Base-by-base conservation (phyloP, 768 basidiomycete genomes). In the Butyriboletus loyo region DNA sequence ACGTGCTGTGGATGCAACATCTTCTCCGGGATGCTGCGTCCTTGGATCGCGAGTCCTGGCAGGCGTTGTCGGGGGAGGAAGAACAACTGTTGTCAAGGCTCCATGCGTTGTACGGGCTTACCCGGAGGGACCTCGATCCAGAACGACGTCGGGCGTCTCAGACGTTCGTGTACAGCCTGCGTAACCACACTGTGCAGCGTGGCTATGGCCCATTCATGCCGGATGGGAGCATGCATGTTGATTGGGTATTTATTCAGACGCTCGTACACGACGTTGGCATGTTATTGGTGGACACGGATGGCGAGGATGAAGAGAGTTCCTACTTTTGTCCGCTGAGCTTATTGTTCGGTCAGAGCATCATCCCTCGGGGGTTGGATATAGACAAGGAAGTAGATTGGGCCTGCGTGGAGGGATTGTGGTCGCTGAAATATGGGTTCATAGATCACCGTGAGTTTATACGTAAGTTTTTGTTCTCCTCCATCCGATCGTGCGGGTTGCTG, bases 371-470 rank as follows among this genome's bases (percentile, higher is more conserved):
- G 1, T 35, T 77, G 42, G 64, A 75, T 50, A 53, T 76, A 15
- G 58, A 66, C 51, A 39, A 32, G 17, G 67, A 65, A 28, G 49
- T 53, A 1, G 71, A 72, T 48, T 72, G 69, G 67, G 66, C 61
- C 7, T 56, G 82, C 3, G 67, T 88, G 0, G 72, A 73, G 30
- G 87, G 86, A 0, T 30, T 66, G 15, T 89, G 87, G 87, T 68
- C 71, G 5, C 76, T 82, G 13, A 76, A 79, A n/a, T 87, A 86
- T 60, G 82, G 79, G 47, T 89, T 85, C 60, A 77, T 79, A 47
- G 86, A 89, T 63, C 86, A 89, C 60, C 69, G 83, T 6, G 83
- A 84, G 42, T 73, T 89, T 34, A 59, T 86, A 37, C 68, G 86
- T 88, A 60, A 65, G 85, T 72, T 4, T 50, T 39, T 13, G 10